Base-by-base conservation (phyloP, 805 yeast genomes). In the Pichia kluyveri region DNA sequence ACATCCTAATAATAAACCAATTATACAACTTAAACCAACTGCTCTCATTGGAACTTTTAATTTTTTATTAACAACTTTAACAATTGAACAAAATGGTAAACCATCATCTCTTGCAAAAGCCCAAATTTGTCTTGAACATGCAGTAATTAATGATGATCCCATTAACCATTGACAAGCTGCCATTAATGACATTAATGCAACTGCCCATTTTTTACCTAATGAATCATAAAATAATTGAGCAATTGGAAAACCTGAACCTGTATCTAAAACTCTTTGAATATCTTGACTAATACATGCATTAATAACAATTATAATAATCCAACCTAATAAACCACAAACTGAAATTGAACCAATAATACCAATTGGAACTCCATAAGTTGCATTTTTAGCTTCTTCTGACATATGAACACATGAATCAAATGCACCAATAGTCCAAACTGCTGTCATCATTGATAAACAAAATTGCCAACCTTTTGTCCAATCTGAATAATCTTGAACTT, bases 61-160 rank as follows among this genome's bases (percentile, higher is more conserved):
- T 49, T 62, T 72, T 36, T 73, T 68, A 55, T 82, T 69, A 41
- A 83, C 83, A 40, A 67, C 72, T 52, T 79, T 77, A 51, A 82
- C 69, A 57, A 68, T 70, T 43, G 68, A 62, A 19, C 81, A 71
- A 49, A 80, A 66, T 15, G 89, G 89, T 49, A 83, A 68, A 11
- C 87, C 88, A 57, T 80, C 78, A 60, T 83, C 90, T 66, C 90
- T 75, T 23, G 86, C 79, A 60, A 82, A 80, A 1, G 88, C 86
- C 79, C 83, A 83, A 41, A 80, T 72, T 62, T 82, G 88, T 63
- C 89, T 73, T 1, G 86, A 80, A 11, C 75, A 73, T 7, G 87
- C 86, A 41, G 80, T 72, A 38, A 80, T 65, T 44, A 77, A 70
- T 6, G 83, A 76, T 26, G 76, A 69, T 28, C 84, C 82, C 86